phyloP scores from a whole-genome alignment of 2,329 filamentous ascomycete genomes.

The Bipolaris sorokiniana region DNA sequence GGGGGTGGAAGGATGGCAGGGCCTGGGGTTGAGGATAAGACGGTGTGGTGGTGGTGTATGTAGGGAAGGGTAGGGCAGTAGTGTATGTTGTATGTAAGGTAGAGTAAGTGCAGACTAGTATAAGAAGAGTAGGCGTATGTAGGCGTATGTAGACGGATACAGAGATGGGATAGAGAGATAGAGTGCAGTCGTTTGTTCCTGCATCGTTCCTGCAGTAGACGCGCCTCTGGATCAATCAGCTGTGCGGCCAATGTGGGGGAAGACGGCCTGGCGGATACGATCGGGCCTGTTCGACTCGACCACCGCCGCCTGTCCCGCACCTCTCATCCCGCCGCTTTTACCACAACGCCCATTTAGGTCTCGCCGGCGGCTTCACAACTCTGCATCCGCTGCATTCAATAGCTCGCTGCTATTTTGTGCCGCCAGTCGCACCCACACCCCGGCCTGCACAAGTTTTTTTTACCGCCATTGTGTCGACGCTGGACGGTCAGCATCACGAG shows the following conservation, averaged over 20 bases:
- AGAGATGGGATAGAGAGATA: too few relatives aligned
- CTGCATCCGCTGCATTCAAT: conserved; percentile 38
- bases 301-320: conserved; percentile 40
- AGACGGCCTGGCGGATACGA: conserved; percentile 24
- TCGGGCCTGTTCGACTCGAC: conserved; percentile 36
- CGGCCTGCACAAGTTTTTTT: conserved; percentile 36
- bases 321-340: conserved; percentile 18
- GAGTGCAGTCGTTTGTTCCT: conserved; percentile 24
- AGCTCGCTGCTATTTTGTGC: conserved; percentile 45
- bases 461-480: conserved; percentile 10
- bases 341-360: conserved; percentile 25
- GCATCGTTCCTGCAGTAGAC: conserved; percentile 51
- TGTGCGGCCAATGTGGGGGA: conserved; percentile 41
- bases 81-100: too few relatives aligned
- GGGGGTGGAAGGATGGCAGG: too few relatives aligned
- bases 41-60: too few relatives aligned
- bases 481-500: conserved; percentile 1
- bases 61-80: too few relatives aligned
- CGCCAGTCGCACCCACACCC: conserved; percentile 38
- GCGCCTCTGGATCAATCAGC: conserved; percentile 31
- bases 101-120: too few relatives aligned
- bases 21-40: too few relatives aligned
- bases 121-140: too few relatives aligned
- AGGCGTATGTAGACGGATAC: too few relatives aligned
- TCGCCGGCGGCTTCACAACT: conserved; percentile 33